phyloP scores from a whole-genome alignment of 305 asterid species.

The Fraxinus dipetala region DNA sequence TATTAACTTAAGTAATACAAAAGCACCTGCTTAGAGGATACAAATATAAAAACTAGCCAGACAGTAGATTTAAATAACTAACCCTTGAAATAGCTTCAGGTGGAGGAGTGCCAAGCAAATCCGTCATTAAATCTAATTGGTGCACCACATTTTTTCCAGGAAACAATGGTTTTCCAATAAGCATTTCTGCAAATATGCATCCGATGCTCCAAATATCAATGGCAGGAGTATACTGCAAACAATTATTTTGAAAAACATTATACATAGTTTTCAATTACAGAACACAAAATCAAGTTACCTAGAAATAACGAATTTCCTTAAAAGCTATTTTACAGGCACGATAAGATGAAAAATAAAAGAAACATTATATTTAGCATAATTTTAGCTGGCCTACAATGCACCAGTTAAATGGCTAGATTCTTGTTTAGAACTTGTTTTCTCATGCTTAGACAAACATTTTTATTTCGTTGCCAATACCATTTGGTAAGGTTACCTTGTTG shows the following conservation, averaged over 20 bases:
- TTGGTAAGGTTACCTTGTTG: background rate
- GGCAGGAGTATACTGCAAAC: slow-evolving; percentile 73
- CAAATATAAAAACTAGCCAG: background rate
- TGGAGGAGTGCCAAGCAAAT: slow-evolving; percentile 75
- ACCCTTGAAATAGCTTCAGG: slow-evolving; percentile 71
- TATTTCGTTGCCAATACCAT: background rate
- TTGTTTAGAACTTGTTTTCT: background rate
- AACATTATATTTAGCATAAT: background rate
- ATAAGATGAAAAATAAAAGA: background rate
- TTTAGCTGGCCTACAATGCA: background rate
- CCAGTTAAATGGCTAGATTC: background rate
- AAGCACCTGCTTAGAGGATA: slow-evolving; percentile 7
- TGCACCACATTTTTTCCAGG: slow-evolving; percentile 84
- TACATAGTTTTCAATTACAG: background rate
- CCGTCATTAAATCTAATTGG: slow-evolving; percentile 73
- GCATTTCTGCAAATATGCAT: slow-evolving; percentile 81
- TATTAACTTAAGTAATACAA: background rate
- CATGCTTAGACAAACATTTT: background rate
- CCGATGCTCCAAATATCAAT: slow-evolving; percentile 87
- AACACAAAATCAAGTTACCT: slow-evolving; percentile 4
- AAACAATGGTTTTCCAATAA: slow-evolving; percentile 66
- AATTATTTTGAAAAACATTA: background rate
- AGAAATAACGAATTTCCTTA: background rate
- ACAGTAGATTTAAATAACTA: slow-evolving; percentile 25
- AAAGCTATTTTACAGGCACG: background rate